These are phyloP conservation scores for Dryas octopetala DNA, from an alignment of 306 rosid genomes.

Conservation along the genomic window DNA sequence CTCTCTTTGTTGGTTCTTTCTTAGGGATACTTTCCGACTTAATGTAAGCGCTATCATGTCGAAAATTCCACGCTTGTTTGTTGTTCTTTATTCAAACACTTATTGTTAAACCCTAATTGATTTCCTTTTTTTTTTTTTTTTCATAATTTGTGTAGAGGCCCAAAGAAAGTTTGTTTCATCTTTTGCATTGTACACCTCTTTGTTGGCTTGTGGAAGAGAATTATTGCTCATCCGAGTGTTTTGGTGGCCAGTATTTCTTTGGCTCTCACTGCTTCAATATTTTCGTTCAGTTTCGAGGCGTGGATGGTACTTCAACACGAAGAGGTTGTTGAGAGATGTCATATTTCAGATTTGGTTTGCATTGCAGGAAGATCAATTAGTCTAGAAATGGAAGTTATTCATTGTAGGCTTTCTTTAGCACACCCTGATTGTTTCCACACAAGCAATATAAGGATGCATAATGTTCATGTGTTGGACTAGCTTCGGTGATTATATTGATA, in stretches of 20 bases:
- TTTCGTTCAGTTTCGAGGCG: constrained; percentile 76
- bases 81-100: constrained; percentile 1
- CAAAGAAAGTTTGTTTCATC: constrained; percentile 63
- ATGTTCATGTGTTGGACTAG: constrained; percentile 3
- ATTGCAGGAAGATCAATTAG: neutral
- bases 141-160: constrained; percentile 56
- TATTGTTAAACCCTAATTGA: neutral
- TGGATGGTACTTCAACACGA: constrained; percentile 92
- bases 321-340: constrained; percentile 50
- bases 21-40: constrained; percentile 79
- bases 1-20: constrained; percentile 63
- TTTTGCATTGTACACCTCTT: constrained; percentile 75
- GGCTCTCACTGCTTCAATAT: constrained; percentile 65
- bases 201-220: constrained; percentile 72
- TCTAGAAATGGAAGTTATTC: neutral
- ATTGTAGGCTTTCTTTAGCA: neutral
- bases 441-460: neutral
- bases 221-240: constrained; percentile 55
- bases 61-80: constrained; percentile 9
- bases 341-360: constrained; percentile 27
- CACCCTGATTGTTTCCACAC: neutral
- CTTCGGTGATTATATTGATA: constrained; percentile 20
- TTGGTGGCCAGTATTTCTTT: constrained; percentile 57
- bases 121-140: neutral
- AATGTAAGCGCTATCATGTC: constrained; percentile 48